These are phyloP conservation scores for Pichia sp. DNA, from an alignment of 1,139 yeast species.

Conservation along the genomic window DNA sequence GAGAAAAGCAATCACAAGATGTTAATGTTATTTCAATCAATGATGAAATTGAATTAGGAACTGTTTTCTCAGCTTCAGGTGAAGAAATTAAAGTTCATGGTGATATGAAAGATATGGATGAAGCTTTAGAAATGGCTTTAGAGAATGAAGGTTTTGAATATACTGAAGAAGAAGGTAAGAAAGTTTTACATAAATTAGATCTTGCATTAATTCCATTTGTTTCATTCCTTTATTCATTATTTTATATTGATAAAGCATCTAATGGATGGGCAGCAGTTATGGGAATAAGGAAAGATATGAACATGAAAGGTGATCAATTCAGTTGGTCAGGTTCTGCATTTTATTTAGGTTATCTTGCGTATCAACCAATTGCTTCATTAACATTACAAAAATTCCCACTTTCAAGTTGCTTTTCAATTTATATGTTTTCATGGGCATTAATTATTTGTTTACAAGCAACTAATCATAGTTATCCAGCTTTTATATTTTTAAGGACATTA, in stretches of 20 bases:
- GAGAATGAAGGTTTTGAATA: too few relatives aligned
- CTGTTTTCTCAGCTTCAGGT: not conserved
- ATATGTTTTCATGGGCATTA: constrained; percentile 38
- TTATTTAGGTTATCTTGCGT: constrained; percentile 42
- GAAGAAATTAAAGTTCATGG: not conserved
- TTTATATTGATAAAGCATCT: constrained; percentile 56
- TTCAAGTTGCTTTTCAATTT: constrained; percentile 30
- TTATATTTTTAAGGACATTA: constrained; percentile 34
- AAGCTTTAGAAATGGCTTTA: constrained; percentile 7
- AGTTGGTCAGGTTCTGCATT: constrained; percentile 49
- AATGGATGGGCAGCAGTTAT: constrained; percentile 52
- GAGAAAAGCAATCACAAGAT: too few relatives aligned
- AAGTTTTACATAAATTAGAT: too few relatives aligned
- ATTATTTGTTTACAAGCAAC: constrained; percentile 34
- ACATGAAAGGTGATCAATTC: constrained; percentile 43
- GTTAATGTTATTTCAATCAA: too few relatives aligned
- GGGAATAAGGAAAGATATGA: constrained; percentile 36
- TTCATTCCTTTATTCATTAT: constrained; percentile 45
- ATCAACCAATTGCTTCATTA: constrained; percentile 37
- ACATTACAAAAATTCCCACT: constrained; percentile 36
- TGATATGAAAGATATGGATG: constrained; percentile 6
- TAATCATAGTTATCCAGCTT: constrained; percentile 30
- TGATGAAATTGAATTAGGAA: not conserved
- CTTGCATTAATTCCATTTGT: constrained; percentile 40
- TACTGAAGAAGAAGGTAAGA: too few relatives aligned